A percentile compares a stretch with the other conserved stretches of the same genome.
Evolutionary conservation across 176 grass and related monocot genomes (phyloP).

Genomic region (Cenchrus purpureus): DNA sequence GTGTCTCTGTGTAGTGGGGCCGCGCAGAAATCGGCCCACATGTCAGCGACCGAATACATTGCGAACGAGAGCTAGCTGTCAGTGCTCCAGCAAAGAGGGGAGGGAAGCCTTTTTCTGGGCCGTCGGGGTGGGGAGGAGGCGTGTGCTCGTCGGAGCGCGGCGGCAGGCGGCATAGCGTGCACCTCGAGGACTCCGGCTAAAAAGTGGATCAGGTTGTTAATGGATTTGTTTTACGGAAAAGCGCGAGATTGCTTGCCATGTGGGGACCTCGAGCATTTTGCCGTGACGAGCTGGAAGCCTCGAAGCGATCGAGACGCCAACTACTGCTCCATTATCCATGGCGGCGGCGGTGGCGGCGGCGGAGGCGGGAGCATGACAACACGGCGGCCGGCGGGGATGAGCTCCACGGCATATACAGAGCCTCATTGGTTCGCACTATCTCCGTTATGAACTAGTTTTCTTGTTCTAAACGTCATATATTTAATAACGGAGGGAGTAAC

Average conservation of each 20-base stretch:
- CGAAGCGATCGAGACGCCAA: neutral
- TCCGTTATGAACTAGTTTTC: too few species aligned
- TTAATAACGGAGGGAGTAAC: too few species aligned
- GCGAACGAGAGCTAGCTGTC: neutral
- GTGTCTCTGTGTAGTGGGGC: neutral
- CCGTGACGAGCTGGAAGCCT: neutral
- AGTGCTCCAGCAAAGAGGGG: too few species aligned
- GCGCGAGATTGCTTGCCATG: slow-evolving; percentile 8
- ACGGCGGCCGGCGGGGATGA: too few species aligned
- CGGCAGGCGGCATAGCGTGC: neutral
- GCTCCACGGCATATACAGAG: too few species aligned
- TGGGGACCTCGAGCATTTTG: neutral
- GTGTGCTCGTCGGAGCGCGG: neutral
- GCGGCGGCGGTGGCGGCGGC: neutral
- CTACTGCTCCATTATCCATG: neutral
- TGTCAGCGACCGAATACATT: neutral
- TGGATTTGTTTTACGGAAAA: slow-evolving; percentile 46
- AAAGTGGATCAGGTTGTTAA: slow-evolving; percentile 23
- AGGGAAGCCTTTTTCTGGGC: too few species aligned
- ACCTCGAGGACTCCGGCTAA: slow-evolving; percentile 36
- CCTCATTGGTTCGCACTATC: too few species aligned
- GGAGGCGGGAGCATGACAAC: too few species aligned
- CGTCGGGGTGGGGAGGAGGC: neutral
- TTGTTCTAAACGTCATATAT: too few species aligned
- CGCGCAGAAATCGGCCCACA: rapidly evolving